Conservation (phyloP, 2,329 filamentous ascomycete species). For the Calonectria pseudoreteaudii region DNA sequence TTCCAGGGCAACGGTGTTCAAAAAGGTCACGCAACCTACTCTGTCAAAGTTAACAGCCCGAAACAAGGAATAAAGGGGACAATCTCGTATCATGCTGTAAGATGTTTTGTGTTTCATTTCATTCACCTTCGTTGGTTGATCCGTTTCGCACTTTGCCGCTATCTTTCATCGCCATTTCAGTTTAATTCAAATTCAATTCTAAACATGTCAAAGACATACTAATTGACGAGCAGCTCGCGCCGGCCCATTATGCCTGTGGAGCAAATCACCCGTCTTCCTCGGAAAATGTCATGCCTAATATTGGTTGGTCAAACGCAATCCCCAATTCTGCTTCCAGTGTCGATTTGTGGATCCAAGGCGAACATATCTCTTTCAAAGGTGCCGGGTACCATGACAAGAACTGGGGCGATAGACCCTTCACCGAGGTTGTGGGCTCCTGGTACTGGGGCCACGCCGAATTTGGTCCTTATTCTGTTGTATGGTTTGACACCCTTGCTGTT, state of each 20-base stretch:
- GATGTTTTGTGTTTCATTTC: not conserved
- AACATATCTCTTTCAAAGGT: not conserved
- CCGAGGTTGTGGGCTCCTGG: not conserved
- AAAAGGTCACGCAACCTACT: not conserved
- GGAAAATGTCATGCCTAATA: not conserved
- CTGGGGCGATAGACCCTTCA: not conserved
- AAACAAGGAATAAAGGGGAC: not conserved
- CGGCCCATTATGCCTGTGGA: not conserved
- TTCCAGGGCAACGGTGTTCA: not conserved
- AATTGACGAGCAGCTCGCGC: not conserved
- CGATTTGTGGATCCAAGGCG: not conserved
- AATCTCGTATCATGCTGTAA: not conserved
- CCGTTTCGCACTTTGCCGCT: too few relatives aligned
- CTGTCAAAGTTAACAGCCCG: not conserved
- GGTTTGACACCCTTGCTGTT: not conserved
- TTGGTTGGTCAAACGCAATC: constrained; percentile 1
- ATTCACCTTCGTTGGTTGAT: not conserved
- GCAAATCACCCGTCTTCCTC: not conserved
- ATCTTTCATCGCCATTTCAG: not conserved
- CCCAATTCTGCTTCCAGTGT: not conserved
- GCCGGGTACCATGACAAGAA: constrained; percentile 9
- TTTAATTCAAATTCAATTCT: not conserved
- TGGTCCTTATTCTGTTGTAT: constrained; percentile 2
- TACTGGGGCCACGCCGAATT: constrained; percentile 1
- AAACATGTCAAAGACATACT: not conserved